Base-by-base conservation (phyloP, 257 asterid genomes). In the Linaria vulgaris region DNA sequence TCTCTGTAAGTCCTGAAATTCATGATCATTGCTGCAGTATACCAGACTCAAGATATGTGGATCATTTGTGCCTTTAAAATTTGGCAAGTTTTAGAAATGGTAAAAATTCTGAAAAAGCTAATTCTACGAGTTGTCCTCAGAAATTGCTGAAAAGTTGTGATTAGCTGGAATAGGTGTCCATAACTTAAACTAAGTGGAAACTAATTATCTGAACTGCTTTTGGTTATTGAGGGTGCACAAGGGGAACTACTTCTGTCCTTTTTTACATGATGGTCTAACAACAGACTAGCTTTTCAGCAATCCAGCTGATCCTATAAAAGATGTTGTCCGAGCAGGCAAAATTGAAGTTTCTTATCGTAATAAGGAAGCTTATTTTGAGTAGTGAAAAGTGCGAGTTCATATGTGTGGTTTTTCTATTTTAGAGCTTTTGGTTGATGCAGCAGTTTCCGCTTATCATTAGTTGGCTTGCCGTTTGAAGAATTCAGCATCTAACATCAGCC, bases 1-100 rank as follows among this genome's bases (percentile, higher is more conserved):
- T 92, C 66, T 82, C 88, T 31, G 97, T 92, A 85, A 78, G 96
- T 78, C 67, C 59, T 54, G 61, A 53, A 39, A 46, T 61, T 60
- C 62, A 23, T 37, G 30, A 24, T 54, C 46, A 44, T 46, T 66
- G 15, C 37, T 27, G 49, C 31, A 38, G 39, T 55, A 46, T 49
- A 15, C 45, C 12, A 34, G 57, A 16, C 43, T 69, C 5, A 14
- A 23, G 59, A 21, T 34, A 21, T 34, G n/a, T 23, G n/a, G 11
- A 53, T 5, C 9, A 23, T 9, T 6, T 27, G 34, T 27, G 34
- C 34, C 34, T 27, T 27, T 27, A 27, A 23, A 13, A 53, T 8
- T n/a, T 23, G 13, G 3, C 15, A 23, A 53, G 1, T 4, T 24
- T 9, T 53, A 17, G 59, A 53, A 23, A 52, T 6, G n/a, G 20